Evolutionary conservation across 768 basidiomycete species (phyloP).

Genomic region (Kwoniella dendrophila): DNA sequence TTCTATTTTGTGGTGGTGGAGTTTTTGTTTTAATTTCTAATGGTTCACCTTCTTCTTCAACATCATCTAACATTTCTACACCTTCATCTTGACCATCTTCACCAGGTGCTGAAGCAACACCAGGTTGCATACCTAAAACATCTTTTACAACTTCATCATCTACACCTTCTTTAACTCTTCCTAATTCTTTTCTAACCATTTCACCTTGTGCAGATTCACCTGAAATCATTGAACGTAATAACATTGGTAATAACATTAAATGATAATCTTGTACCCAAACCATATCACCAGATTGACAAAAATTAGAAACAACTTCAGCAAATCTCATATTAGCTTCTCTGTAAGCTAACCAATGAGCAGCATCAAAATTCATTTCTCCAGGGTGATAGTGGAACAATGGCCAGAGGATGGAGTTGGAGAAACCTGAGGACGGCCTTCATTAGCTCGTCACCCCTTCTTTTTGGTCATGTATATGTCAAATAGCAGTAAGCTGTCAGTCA

Average conservation of each 20-base stretch:
- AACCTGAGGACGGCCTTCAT: conserved; percentile 58
- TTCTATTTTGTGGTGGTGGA: conserved; percentile 57
- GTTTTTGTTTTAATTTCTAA: conserved; percentile 32
- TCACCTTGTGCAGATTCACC: conserved; percentile 51
- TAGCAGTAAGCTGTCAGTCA: conserved; percentile 2
- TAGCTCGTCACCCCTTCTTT: not conserved
- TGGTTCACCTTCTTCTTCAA: conserved; percentile 64
- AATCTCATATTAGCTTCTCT: conserved; percentile 94
- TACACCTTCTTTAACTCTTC: conserved; percentile 59
- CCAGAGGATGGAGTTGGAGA: conserved; percentile 99
- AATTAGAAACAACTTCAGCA: conserved; percentile 80
- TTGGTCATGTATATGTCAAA: not conserved
- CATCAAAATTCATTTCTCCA: conserved; percentile 99
- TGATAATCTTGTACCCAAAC: conserved; percentile 85
- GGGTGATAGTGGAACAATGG: conserved; percentile 99
- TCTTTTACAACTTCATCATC: conserved; percentile 50
- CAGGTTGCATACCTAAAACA: conserved; percentile 41
- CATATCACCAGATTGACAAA: conserved; percentile 83
- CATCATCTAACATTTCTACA: conserved; percentile 58
- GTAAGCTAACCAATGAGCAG: conserved; percentile 97
- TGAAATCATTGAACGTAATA: conserved; percentile 77
- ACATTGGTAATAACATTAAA: conserved; percentile 93
- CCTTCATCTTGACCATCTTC: conserved; percentile 40
- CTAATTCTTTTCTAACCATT: conserved; percentile 51
- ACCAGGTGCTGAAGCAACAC: conserved; percentile 26